phyloP scores from a whole-genome alignment of 768 basidiomycete species.

The Suillus bovinus region DNA sequence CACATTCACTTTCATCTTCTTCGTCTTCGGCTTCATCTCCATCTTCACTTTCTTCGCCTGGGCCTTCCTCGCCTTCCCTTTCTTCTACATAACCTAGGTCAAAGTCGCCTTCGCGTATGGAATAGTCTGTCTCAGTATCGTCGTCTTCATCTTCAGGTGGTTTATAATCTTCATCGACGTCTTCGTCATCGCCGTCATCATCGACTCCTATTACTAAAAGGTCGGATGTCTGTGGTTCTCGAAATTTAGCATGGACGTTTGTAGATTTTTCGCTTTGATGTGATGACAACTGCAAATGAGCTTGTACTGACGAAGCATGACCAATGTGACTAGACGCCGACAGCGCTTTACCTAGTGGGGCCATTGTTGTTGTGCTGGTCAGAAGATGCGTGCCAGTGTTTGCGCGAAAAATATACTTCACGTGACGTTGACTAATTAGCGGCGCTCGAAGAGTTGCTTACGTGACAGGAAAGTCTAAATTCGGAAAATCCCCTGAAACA shows the following conservation, averaged over 20 bases:
- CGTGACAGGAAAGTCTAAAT: too few relatives aligned
- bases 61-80: conserved; percentile 4
- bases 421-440: too few relatives aligned
- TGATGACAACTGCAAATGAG: conserved; percentile 16
- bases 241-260: conserved; percentile 42
- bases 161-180: conserved; percentile 18
- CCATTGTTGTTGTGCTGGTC: conserved; percentile 48
- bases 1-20: not conserved
- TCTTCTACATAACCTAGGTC: not conserved
- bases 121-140: not conserved
- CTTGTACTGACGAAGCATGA: conserved; percentile 21
- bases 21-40: not conserved
- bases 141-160: conserved; percentile 17
- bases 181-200: conserved; percentile 37
- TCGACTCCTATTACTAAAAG: conserved; percentile 33
- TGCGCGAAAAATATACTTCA: too few relatives aligned
- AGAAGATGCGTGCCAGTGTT: not conserved
- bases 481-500: too few relatives aligned
- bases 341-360: conserved; percentile 15
- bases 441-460: too few relatives aligned
- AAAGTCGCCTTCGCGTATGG: not conserved
- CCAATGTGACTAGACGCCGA: conserved; percentile 25
- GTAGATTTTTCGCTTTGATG: not conserved
- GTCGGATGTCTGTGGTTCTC: conserved; percentile 25
- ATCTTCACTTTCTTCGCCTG: not conserved